Evolutionary conservation across 2,329 filamentous ascomycete species (phyloP).

Genomic region (Xylaria sp.): DNA sequence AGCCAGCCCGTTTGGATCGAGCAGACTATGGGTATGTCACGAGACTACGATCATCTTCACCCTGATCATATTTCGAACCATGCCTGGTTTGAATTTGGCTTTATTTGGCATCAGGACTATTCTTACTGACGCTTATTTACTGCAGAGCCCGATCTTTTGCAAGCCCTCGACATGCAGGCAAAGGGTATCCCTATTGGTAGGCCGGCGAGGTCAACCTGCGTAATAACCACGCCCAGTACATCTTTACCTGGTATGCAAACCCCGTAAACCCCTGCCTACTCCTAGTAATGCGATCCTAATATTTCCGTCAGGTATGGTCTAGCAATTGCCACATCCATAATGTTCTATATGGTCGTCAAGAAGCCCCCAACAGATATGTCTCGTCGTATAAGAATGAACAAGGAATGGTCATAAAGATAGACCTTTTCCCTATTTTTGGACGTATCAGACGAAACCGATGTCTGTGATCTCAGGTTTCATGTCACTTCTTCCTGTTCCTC

Average conservation of each 20-base stretch:
- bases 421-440: not conserved
- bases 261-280: not conserved
- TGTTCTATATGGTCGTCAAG: conserved; percentile 95
- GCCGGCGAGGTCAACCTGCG: conserved; percentile 85
- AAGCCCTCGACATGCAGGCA: conserved; percentile 74
- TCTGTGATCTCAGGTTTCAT: conserved; percentile 26
- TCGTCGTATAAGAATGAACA: conserved; percentile 76
- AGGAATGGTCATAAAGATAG: conserved; percentile 67
- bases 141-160: conserved; percentile 78
- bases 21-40: conserved; percentile 82
- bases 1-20: conserved; percentile 94
- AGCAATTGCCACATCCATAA: conserved; percentile 83
- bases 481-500: conserved; percentile 48
- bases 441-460: conserved; percentile 13
- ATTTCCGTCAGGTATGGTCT: conserved; percentile 75
- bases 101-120: not conserved
- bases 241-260: conserved; percentile 89
- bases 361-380: conserved; percentile 78
- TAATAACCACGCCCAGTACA: conserved; percentile 98
- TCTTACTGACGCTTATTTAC: conserved; percentile 29
- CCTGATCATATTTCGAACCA: not conserved
- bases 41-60: not conserved
- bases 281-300: conserved; percentile 17
- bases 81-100: not conserved
- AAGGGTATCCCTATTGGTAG: conserved; percentile 90